phyloP scores from a whole-genome alignment of 768 basidiomycete species.

The Hebeloma cylindrosporum region DNA sequence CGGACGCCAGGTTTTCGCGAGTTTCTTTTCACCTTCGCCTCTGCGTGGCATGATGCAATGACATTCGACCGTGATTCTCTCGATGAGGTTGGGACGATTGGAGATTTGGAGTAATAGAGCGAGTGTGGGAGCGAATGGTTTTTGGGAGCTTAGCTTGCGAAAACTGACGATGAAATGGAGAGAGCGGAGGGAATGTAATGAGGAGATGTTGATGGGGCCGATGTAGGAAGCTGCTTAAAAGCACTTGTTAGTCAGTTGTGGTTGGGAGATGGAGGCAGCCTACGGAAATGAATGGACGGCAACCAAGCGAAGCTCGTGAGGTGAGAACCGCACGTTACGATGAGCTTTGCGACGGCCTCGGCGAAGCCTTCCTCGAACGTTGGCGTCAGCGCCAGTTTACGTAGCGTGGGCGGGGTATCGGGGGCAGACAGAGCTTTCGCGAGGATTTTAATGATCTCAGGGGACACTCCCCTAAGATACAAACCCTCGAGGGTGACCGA shows the following conservation, averaged over 20 bases:
- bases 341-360: conserved; percentile 16
- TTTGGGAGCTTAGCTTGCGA: conserved; percentile 14
- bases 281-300: conserved; percentile 25
- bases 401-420: conserved; percentile 4
- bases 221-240: conserved; percentile 14
- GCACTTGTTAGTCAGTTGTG: too few species aligned
- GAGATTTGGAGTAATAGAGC: conserved; percentile 13
- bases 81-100: conserved; percentile 8
- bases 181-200: conserved; percentile 11
- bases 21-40: neutral
- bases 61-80: conserved; percentile 18
- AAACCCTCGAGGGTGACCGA: conserved; percentile 2
- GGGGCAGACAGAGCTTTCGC: conserved; percentile 5
- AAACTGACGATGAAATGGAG: conserved; percentile 21
- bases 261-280: conserved; percentile 1
- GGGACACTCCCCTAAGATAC: conserved; percentile 19
- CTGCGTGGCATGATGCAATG: too few species aligned
- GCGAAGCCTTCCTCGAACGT: conserved; percentile 23
- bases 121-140: conserved; percentile 18
- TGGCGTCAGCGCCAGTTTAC: conserved; percentile 20
- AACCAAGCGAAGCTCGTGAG: conserved; percentile 22
- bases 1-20: conserved; percentile 16
- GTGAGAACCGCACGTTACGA: conserved; percentile 13
- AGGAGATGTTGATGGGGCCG: conserved; percentile 17
- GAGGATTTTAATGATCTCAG: conserved; percentile 13